phyloP scores from a whole-genome alignment of 345 rosid genomes.

The Syzygium aromaticum region DNA sequence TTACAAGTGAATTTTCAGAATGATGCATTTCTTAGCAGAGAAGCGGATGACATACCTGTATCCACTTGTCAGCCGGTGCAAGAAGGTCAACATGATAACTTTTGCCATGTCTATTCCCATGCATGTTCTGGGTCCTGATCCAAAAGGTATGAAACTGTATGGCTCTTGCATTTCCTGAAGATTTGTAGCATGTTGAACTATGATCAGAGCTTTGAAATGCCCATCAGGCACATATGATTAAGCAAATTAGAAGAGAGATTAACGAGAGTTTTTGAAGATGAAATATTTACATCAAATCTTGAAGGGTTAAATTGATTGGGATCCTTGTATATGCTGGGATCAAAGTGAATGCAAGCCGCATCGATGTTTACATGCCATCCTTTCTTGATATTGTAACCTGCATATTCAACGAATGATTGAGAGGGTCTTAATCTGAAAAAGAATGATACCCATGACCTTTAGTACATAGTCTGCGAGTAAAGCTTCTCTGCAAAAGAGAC shows the following conservation, averaged over 20 bases:
- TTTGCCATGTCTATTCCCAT: constrained; percentile 40
- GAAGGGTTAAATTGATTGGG: constrained; percentile 45
- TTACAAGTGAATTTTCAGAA: neutral
- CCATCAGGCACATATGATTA: neutral
- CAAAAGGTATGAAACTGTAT: constrained; percentile 44
- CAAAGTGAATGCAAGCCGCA: constrained; percentile 38
- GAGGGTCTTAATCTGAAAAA: neutral
- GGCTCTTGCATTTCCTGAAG: constrained; percentile 42
- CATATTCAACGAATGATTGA: neutral
- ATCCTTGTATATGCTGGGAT: constrained; percentile 29
- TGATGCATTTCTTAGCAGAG: neutral
- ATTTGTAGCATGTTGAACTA: neutral
- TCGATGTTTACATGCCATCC: constrained; percentile 49
- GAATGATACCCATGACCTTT: neutral
- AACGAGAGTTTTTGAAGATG: neutral
- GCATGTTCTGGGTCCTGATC: constrained; percentile 44
- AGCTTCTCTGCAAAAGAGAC: neutral
- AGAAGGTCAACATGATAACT: constrained; percentile 32
- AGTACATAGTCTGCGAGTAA: neutral
- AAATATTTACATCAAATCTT: constrained; percentile 37
- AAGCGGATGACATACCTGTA: constrained; percentile 12
- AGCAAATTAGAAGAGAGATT: neutral
- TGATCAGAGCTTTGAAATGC: neutral
- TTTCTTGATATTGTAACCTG: constrained; percentile 37
- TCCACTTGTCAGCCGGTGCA: constrained; percentile 32